Evolutionary conservation across 2,329 filamentous ascomycete genomes (phyloP).

Genomic region (Aspergillus sp.): DNA sequence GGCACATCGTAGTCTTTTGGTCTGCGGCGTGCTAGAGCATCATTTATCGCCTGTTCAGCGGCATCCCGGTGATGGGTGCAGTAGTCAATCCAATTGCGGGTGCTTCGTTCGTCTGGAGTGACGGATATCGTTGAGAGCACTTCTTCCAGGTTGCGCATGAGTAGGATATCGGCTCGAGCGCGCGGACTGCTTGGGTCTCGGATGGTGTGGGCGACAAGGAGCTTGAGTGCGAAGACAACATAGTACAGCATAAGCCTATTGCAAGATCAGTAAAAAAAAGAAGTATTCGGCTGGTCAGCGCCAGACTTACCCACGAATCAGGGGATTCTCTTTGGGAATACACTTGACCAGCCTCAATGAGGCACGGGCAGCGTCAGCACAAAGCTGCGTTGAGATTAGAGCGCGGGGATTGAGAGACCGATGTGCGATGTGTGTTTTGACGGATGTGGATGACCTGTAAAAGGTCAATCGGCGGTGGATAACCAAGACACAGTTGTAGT

Average conservation of each 20-base stretch:
- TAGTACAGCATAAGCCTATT: neutral
- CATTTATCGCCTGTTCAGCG: neutral
- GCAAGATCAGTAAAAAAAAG: too few species aligned
- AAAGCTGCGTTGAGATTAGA: neutral
- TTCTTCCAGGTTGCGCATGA: neutral
- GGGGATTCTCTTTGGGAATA: neutral
- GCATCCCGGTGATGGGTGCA: neutral
- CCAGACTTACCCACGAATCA: neutral
- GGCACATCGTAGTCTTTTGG: too few species aligned
- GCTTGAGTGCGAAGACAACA: neutral
- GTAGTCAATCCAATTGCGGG: neutral
- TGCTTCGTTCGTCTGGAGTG: neutral
- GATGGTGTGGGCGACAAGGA: neutral
- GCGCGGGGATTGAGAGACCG: neutral
- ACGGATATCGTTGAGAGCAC: neutral
- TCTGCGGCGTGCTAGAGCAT: too few species aligned
- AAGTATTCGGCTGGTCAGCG: too few species aligned
- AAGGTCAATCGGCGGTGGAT: neutral
- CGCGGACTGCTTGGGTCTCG: neutral
- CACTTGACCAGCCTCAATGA: neutral
- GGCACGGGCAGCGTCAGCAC: neutral
- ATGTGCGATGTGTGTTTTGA: neutral
- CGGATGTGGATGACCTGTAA: too few species aligned
- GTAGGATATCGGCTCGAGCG: neutral
- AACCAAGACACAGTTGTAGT: neutral